Percentiles rank a stretch among this genome's conserved stretches.
These are phyloP conservation scores for Hyaloscypha finlandica DNA, from an alignment of 495 filamentous ascomycete species.

Conservation along the genomic window DNA sequence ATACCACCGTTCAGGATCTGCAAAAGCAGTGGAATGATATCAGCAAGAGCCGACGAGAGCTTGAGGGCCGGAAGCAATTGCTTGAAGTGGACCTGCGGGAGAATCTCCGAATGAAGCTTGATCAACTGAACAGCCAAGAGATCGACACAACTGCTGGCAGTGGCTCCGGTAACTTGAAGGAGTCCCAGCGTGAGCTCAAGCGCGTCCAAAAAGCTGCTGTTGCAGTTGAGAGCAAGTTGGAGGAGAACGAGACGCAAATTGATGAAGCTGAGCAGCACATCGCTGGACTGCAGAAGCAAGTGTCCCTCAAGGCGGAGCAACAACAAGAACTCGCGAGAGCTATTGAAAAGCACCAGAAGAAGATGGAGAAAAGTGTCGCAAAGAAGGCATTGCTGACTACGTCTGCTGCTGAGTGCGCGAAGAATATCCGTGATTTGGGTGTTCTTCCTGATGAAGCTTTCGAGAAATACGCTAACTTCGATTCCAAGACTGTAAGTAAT, in stretches of 20 bases:
- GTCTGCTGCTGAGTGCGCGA: conserved; percentile 74
- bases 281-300: conserved; percentile 61
- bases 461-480: conserved; percentile 80
- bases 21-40: conserved; percentile 73
- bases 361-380: conserved; percentile 87
- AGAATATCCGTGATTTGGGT: conserved; percentile 90
- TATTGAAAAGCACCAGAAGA: conserved; percentile 87
- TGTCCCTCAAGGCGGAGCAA: conserved; percentile 63
- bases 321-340: conserved; percentile 75
- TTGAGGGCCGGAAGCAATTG: conserved; percentile 74
- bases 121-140: conserved; percentile 80
- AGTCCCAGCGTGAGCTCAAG: conserved; percentile 80
- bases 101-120: conserved; percentile 80
- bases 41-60: conserved; percentile 69
- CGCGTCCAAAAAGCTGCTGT: conserved; percentile 63
- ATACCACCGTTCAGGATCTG: conserved; percentile 66
- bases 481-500: conserved; percentile 66
- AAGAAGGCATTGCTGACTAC: conserved; percentile 77
- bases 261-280: conserved; percentile 64
- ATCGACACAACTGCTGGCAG: conserved; percentile 64
- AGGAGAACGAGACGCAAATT: conserved; percentile 70
- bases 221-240: conserved; percentile 64
- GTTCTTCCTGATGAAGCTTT: conserved; percentile 94
- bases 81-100: conserved; percentile 85
- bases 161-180: conserved; percentile 69